These are phyloP conservation scores for Geotrichum histeridarum DNA, from an alignment of 1,139 yeast genomes.

Conservation along the genomic window DNA sequence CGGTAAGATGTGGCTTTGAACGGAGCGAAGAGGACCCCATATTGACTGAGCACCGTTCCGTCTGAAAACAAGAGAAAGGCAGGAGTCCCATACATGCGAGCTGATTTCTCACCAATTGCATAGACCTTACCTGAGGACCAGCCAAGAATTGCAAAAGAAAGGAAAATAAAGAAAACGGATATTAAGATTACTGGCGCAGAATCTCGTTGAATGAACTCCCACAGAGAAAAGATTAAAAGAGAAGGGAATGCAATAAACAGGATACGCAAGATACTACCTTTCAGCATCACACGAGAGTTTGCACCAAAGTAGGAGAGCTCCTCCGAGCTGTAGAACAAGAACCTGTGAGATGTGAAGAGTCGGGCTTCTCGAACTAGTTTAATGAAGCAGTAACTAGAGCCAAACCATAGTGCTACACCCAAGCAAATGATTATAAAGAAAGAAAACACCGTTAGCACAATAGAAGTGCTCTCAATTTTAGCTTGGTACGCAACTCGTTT, in stretches of 20 bases:
- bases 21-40: slow-evolving; percentile 88
- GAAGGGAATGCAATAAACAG: slow-evolving; percentile 58
- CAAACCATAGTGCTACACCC: slow-evolving; percentile 30
- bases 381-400: slow-evolving; percentile 24
- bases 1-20: slow-evolving; percentile 79
- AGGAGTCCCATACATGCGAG: slow-evolving; percentile 71
- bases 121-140: slow-evolving; percentile 73
- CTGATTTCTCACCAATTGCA: slow-evolving; percentile 64
- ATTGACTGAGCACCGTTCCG: slow-evolving; percentile 68
- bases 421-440: slow-evolving; percentile 67
- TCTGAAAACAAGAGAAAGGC: slow-evolving; percentile 88
- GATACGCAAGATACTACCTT: slow-evolving; percentile 82
- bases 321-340: too few species aligned
- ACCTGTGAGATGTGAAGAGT: slow-evolving; percentile 19
- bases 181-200: slow-evolving; percentile 80
- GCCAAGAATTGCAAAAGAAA: slow-evolving; percentile 53
- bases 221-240: slow-evolving; percentile 67
- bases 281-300: slow-evolving; percentile 72
- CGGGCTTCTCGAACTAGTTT: slow-evolving; percentile 21
- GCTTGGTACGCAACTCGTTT: slow-evolving; percentile 88
- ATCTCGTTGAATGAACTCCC: slow-evolving; percentile 85
- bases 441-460: slow-evolving; percentile 81
- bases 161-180: slow-evolving; percentile 64
- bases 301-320: slow-evolving; percentile 56
- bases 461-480: slow-evolving; percentile 73